phyloP scores from a whole-genome alignment of 148 eudicot genomes.

The Cornus suecica region DNA sequence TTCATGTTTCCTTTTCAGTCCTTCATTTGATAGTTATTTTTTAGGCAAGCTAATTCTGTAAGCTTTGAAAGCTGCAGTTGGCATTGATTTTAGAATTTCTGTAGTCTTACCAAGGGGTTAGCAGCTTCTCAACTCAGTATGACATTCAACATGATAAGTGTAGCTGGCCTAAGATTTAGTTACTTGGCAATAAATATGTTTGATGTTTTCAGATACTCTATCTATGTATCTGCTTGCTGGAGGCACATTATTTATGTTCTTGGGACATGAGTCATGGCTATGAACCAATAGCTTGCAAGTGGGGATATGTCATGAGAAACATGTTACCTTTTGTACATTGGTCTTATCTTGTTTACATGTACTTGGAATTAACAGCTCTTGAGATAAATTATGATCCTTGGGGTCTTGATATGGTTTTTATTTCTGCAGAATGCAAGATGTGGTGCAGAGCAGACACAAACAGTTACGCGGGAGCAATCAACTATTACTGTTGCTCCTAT shows the following conservation, averaged over 20 bases:
- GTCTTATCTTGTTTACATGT: neutral
- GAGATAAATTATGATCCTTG: neutral
- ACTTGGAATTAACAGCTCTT: neutral
- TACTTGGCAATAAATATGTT: neutral
- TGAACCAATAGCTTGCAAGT: neutral
- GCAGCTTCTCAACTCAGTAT: neutral
- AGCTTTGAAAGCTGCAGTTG: neutral
- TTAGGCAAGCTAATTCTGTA: neutral
- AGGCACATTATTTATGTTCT: neutral
- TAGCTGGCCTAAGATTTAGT: neutral
- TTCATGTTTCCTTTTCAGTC: neutral
- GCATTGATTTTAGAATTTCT: neutral
- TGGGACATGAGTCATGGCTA: neutral
- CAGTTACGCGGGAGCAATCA: slow-evolving; percentile 46
- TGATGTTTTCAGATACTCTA: neutral
- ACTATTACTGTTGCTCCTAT: slow-evolving; percentile 52
- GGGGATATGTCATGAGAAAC: neutral
- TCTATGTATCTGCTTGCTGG: neutral
- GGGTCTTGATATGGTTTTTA: slow-evolving; percentile 8
- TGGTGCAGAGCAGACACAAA: slow-evolving; percentile 50
- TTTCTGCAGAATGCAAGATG: slow-evolving; percentile 46
- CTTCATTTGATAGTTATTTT: neutral
- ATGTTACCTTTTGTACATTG: neutral
- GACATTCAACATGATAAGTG: neutral
- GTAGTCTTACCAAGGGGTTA: neutral